Conservation (phyloP, 345 rosid species). For the Cardamine chenopodiifolia region DNA sequence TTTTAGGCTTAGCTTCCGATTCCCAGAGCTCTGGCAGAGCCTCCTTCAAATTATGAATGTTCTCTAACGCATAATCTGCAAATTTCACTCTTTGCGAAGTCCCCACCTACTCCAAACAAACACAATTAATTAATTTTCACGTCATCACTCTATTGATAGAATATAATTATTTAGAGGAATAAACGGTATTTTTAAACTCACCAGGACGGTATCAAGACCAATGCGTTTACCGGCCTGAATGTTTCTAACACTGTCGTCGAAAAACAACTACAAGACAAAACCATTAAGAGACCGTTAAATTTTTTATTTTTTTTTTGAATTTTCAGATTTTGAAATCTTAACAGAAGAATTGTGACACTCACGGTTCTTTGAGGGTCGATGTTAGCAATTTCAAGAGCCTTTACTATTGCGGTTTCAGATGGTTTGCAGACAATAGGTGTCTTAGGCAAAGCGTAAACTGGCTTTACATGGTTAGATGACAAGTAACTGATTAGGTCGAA, state of each 20-base stretch:
- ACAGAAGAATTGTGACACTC: constrained; percentile 31
- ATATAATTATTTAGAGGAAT: no score
- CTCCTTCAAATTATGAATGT: constrained; percentile 42
- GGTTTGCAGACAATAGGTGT: constrained; percentile 84
- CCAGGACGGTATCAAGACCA: constrained; percentile 71
- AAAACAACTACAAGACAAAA: constrained; percentile 53
- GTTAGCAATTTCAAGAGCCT: constrained; percentile 66
- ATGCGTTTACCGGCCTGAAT: constrained; percentile 76
- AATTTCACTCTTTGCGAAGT: constrained; percentile 61
- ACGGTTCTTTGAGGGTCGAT: constrained; percentile 74
- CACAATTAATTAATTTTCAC: no score
- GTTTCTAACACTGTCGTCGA: constrained; percentile 84
- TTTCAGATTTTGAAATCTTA: not conserved
- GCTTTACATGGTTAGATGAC: constrained; percentile 29
- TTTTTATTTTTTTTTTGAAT: not conserved
- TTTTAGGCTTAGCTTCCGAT: constrained; percentile 53
- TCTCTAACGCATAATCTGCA: constrained; percentile 38
- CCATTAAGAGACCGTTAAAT: not conserved
- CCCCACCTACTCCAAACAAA: constrained; percentile 53
- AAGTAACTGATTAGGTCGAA: constrained; percentile 68
- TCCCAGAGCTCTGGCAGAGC: constrained; percentile 45
- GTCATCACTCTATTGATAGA: no score
- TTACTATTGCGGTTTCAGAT: constrained; percentile 57
- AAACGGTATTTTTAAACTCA: constrained; percentile 35
- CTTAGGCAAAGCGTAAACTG: constrained; percentile 48